These are phyloP conservation scores for Kodamaea ohmeri DNA, from an alignment of 1,139 yeast species.

Conservation along the genomic window DNA sequence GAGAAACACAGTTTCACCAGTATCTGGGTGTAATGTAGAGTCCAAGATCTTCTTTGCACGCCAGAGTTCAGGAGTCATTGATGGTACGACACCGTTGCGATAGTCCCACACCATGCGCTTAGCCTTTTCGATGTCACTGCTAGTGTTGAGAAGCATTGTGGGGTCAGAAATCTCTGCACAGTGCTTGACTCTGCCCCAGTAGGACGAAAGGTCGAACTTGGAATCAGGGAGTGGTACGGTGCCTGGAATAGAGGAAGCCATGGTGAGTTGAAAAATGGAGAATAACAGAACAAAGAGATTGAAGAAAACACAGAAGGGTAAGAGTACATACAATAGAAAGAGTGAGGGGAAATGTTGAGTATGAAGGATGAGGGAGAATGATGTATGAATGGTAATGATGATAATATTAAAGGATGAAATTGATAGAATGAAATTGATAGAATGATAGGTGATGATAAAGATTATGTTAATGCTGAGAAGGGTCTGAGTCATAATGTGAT, in stretches of 20 bases:
- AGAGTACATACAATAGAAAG: too few relatives aligned
- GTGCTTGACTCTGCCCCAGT: slow-evolving; percentile 91
- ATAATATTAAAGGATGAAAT: too few relatives aligned
- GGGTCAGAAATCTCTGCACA: slow-evolving; percentile 94
- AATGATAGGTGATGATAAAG: too few relatives aligned
- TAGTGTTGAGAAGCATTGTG: slow-evolving; percentile 74
- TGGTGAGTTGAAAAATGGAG: slow-evolving; percentile 20
- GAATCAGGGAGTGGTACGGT: slow-evolving; percentile 76
- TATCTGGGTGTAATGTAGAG: slow-evolving; percentile 91
- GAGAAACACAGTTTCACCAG: slow-evolving; percentile 84
- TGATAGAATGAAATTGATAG: too few relatives aligned
- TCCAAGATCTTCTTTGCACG: slow-evolving; percentile 80
- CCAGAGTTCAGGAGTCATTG: slow-evolving; percentile 85
- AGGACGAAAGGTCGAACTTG: slow-evolving; percentile 71
- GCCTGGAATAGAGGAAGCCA: slow-evolving; percentile 90
- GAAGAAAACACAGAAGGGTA: too few relatives aligned
- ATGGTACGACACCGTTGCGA: slow-evolving; percentile 59
- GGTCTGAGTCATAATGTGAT: too few relatives aligned
- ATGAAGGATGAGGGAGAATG: too few relatives aligned
- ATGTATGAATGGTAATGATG: too few relatives aligned
- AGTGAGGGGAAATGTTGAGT: too few relatives aligned
- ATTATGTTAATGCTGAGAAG: too few relatives aligned
- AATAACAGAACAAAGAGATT: background rate
- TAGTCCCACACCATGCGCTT: slow-evolving; percentile 66
- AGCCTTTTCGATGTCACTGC: slow-evolving; percentile 61